A percentile compares a stretch with the other conserved stretches of the same genome.
These are phyloP conservation scores for Aspergillus sp. DNA, from an alignment of 2,329 filamentous ascomycete species.

Conservation along the genomic window DNA sequence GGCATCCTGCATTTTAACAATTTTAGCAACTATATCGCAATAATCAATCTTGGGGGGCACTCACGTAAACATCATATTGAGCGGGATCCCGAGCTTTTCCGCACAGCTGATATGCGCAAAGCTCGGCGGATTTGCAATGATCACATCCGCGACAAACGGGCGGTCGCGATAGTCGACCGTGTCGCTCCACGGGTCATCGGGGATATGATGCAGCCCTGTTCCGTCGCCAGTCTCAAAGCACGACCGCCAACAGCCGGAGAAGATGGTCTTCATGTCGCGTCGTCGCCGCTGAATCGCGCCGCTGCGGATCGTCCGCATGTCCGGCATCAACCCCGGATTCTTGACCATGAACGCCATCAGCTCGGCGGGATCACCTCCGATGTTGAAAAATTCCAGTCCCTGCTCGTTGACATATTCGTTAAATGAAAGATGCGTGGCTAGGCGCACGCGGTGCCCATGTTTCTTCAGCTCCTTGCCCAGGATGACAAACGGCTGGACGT, in stretches of 20 bases:
- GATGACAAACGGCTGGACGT: constrained; percentile 73
- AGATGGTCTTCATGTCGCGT: constrained; percentile 71
- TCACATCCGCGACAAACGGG: constrained; percentile 84
- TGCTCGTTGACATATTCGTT: constrained; percentile 66
- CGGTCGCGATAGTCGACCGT: constrained; percentile 41
- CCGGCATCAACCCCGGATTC: constrained; percentile 81
- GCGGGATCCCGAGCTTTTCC: constrained; percentile 71
- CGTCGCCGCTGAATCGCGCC: constrained; percentile 75
- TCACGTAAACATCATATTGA: constrained; percentile 86
- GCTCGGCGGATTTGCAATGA: constrained; percentile 78
- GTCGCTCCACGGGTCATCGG: constrained; percentile 42
- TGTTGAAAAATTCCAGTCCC: constrained; percentile 71
- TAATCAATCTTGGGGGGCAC: constrained; percentile 34
- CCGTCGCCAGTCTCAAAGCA: constrained; percentile 79
- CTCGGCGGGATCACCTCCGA: constrained; percentile 72
- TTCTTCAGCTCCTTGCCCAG: constrained; percentile 64
- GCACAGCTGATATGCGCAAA: constrained; percentile 79
- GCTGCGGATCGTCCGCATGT: constrained; percentile 70
- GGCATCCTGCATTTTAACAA: constrained; percentile 63
- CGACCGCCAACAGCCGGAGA: constrained; percentile 83
- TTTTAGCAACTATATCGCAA: neutral
- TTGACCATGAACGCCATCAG: constrained; percentile 92
- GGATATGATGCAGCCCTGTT: constrained; percentile 49
- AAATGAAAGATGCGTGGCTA: constrained; percentile 71
- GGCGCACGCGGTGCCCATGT: constrained; percentile 68